Evolutionary conservation across 2,329 filamentous ascomycete genomes (phyloP).

Genomic region (Curvularia lunata): DNA sequence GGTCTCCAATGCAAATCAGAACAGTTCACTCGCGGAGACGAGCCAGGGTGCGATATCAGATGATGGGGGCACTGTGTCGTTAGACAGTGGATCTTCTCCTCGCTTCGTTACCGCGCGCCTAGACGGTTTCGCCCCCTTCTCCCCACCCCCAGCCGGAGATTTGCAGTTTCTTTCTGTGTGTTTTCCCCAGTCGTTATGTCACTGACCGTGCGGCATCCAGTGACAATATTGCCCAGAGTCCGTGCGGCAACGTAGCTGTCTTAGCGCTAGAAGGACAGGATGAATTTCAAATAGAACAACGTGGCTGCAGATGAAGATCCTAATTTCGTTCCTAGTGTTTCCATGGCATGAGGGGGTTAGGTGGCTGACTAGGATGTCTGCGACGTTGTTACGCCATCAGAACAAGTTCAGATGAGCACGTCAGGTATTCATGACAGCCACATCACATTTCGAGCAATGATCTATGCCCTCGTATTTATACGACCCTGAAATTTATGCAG

Average conservation of each 20-base stretch:
- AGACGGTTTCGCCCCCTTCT: neutral
- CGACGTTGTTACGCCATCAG: neutral
- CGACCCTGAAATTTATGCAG: too few relatives aligned
- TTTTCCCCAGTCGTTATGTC: too few relatives aligned
- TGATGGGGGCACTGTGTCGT: neutral
- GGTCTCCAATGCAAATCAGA: neutral
- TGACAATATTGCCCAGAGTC: neutral
- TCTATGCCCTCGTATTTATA: neutral
- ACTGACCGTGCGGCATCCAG: too few relatives aligned
- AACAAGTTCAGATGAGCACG: neutral
- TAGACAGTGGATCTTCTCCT: neutral
- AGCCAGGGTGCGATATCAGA: neutral
- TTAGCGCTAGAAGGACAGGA: neutral
- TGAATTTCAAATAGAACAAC: neutral
- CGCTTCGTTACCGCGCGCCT: neutral
- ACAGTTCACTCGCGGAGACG: neutral
- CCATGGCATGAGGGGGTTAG: neutral
- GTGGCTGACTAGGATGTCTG: neutral
- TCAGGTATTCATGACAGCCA: neutral
- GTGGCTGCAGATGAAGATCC: neutral
- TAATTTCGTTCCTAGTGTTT: neutral
- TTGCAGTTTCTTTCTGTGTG: too few relatives aligned
- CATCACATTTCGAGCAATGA: neutral
- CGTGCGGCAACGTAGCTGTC: neutral
- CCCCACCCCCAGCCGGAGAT: neutral